A percentile compares a stretch with the other conserved stretches of the same genome.
Conservation (phyloP, 225 moss, liverwort and hornwort species). For the Physcomitrellopsis africana region DNA sequence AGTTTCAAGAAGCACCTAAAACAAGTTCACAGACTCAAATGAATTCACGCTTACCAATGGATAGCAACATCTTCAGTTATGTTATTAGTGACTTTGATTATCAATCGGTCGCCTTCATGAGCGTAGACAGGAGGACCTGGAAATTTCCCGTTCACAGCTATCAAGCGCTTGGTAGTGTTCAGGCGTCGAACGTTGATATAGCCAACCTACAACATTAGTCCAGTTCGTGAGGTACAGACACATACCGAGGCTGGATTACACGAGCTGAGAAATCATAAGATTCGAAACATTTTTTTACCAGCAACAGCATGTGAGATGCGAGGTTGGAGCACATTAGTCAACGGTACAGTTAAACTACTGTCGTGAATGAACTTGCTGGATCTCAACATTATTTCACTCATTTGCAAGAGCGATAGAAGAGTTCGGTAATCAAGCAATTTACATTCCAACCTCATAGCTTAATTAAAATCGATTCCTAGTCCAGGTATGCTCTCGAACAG, state of each 20-base stretch:
- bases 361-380: background rate
- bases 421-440: background rate
- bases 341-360: background rate
- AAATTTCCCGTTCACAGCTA: conserved; percentile 63
- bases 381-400: background rate
- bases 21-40: no score
- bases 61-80: conserved; percentile 44
- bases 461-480: no score
- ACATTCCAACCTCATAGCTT: background rate
- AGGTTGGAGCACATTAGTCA: background rate
- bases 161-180: conserved; percentile 46
- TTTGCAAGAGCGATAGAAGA: background rate
- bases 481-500: background rate
- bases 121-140: conserved; percentile 59
- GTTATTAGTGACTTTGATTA: conserved; percentile 48
- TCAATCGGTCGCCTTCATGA: conserved; percentile 51
- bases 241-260: background rate
- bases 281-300: background rate
- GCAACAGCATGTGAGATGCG: conserved; percentile 1
- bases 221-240: conserved; percentile 5
- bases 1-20: no score
- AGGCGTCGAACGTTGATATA: conserved; percentile 46
- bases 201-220: conserved; percentile 41
- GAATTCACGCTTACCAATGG: conserved; percentile 51
- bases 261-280: no score